Evolutionary conservation across 768 basidiomycete genomes (phyloP).

Genomic region (Jaapia argillacea): DNA sequence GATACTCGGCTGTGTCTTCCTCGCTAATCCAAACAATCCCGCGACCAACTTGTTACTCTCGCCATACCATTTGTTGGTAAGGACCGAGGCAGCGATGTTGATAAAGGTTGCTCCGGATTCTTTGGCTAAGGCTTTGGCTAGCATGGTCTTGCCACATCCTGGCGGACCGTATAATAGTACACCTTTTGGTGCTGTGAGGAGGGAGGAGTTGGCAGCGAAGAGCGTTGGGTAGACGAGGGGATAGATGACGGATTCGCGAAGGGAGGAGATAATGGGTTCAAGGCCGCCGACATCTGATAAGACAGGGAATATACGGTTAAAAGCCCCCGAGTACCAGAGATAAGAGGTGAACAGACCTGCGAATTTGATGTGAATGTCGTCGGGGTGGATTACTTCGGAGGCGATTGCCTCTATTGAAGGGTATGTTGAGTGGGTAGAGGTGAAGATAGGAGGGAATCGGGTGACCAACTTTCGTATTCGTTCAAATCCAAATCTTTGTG

Average conservation of each 20-base stretch:
- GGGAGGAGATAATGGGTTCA: conserved; percentile 78
- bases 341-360: conserved; percentile 36
- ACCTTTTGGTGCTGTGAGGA: conserved; percentile 90
- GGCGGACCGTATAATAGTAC: conserved; percentile 95
- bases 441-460: background rate
- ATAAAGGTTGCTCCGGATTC: conserved; percentile 97
- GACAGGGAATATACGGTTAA: conserved; percentile 5
- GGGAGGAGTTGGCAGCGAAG: conserved; percentile 70
- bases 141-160: conserved; percentile 98
- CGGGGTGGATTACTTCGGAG: conserved; percentile 86
- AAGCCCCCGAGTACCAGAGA: background rate
- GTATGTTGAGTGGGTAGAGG: conserved; percentile 1
- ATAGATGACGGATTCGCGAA: conserved; percentile 93
- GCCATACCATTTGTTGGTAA: conserved; percentile 80
- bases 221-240: conserved; percentile 86
- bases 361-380: conserved; percentile 75
- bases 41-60: conserved; percentile 94
- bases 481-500: conserved; percentile 69
- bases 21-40: conserved; percentile 86
- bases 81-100: conserved; percentile 66
- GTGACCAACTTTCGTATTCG: conserved; percentile 77
- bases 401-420: conserved; percentile 64
- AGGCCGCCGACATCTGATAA: conserved; percentile 81
- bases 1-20: conserved; percentile 89
- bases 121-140: conserved; percentile 97